A percentile compares a stretch with the other conserved stretches of the same genome.
Evolutionary conservation across 2,329 filamentous ascomycete genomes (phyloP).

Genomic region (Chrysoporthe cubensis): DNA sequence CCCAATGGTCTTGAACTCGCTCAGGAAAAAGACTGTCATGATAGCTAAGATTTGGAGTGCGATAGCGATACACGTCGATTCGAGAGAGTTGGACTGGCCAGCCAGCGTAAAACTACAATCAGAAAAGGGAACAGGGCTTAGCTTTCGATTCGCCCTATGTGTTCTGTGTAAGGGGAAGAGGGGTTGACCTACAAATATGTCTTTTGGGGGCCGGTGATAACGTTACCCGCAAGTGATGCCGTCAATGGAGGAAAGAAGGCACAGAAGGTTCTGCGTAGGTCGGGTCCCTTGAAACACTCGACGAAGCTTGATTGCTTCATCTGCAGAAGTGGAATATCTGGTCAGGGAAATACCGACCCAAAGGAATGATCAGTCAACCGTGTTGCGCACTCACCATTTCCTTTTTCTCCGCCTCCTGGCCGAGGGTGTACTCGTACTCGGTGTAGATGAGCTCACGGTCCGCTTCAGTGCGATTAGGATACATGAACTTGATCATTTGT

Average conservation of each 20-base stretch:
- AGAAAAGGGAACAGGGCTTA: background rate
- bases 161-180: background rate
- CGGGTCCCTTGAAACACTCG: conserved; percentile 6
- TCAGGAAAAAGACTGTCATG: conserved; percentile 6
- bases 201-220: conserved; percentile 12
- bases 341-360: background rate
- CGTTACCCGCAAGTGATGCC: conserved; percentile 10
- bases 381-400: background rate
- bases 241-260: conserved; percentile 9
- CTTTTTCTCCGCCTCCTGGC: conserved; percentile 10
- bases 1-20: conserved; percentile 1
- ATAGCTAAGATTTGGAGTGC: conserved; percentile 8
- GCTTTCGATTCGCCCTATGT: background rate
- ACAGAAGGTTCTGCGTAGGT: conserved; percentile 5
- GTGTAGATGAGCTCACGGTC: conserved; percentile 7
- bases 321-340: background rate
- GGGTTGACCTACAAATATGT: background rate
- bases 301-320: conserved; percentile 8
- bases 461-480: conserved; percentile 2
- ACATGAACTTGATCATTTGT: conserved; percentile 4
- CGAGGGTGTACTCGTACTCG: conserved; percentile 11
- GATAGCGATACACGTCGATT: conserved; percentile 11
- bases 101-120: conserved; percentile 4
- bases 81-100: conserved; percentile 11
- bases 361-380: background rate